Evolutionary conservation across 306 rosid species (phyloP), one percentile per base, ranked within the genome.

Genomic region (Pyrus betulifolia): DNA sequence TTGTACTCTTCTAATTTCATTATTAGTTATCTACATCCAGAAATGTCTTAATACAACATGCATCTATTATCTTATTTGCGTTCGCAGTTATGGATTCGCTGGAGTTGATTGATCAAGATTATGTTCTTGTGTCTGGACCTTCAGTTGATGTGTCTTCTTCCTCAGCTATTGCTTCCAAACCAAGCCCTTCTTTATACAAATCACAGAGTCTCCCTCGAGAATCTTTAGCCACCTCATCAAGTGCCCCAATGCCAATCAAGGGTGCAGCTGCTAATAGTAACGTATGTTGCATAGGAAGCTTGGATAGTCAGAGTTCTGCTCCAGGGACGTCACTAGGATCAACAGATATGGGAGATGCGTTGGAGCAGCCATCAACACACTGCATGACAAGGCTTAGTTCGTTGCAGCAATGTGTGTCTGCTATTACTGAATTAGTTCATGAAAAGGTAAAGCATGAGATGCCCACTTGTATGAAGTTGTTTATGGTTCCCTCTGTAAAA

Each of bases 41-140:
- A 60, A 63, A 54, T 49, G 65, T 78, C 70, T 75, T 78, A 74
- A 51, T 28, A 42, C 33, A 69, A 75, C 38, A 25, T 22, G 67
- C 67, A 42, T 65, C 59, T 63, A 78, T 55, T 67, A 28, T 84
- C 70, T 40, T 80, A 62, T 72, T 81, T 79, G 67, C 79, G 60
- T 86, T 74, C 35, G 71, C 91, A 89, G 98, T 88, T 80, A 74
- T 79, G 6, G 98, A 96, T 82, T 85, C 96, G 2, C 82, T 88
- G 57, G 96, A 89, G 76, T 86, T 85, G 75, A 89, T 91, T 70
- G 99, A 91, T 86, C 99, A 93, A 89, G 99, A 96, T 81, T 96
- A 96, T 86, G 98, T 96, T 80, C 87, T 96, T 62, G 99, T 96
- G 68, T 87, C 93, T 76, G 99, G 97, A 13, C 89, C 91, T 71